Conservation (phyloP, 2,329 filamentous ascomycete species). For the Uncinocarpus reesii region DNA sequence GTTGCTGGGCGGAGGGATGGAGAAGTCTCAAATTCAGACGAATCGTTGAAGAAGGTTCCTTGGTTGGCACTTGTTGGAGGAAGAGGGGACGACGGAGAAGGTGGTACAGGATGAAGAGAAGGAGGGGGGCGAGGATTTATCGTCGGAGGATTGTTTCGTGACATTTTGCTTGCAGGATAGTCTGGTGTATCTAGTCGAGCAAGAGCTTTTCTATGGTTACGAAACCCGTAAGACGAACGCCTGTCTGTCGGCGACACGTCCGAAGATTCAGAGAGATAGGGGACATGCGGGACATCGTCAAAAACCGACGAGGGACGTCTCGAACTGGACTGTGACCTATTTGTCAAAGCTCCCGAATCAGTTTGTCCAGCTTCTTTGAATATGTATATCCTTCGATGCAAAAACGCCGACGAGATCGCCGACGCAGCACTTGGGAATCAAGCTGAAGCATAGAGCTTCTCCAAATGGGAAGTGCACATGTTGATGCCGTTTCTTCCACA, state of each 20-base stretch:
- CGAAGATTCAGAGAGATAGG: slow-evolving; percentile 29
- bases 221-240: slow-evolving; percentile 22
- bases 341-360: neutral
- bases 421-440: slow-evolving; percentile 3
- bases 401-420: slow-evolving; percentile 2
- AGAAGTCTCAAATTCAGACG: slow-evolving; percentile 38
- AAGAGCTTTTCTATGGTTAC: slow-evolving; percentile 9
- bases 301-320: slow-evolving; percentile 8
- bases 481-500: no score
- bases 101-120: neutral
- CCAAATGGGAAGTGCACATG: no score
- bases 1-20: slow-evolving; percentile 51
- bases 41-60: slow-evolving; percentile 13
- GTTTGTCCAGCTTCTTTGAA: neutral
- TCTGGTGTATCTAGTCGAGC: slow-evolving; percentile 4
- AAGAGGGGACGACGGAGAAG: slow-evolving; percentile 3
- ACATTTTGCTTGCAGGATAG: neutral
- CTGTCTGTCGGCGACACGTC: slow-evolving; percentile 32
- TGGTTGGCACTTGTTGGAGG: slow-evolving; percentile 7
- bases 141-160: neutral
- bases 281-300: slow-evolving; percentile 7
- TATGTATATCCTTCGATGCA: neutral
- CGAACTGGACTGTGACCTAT: slow-evolving; percentile 4
- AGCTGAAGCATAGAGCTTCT: no score
- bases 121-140: neutral